Base-by-base conservation (phyloP, 2,329 filamentous ascomycete species). In the Stagonosporopsis rhizophila region DNA sequence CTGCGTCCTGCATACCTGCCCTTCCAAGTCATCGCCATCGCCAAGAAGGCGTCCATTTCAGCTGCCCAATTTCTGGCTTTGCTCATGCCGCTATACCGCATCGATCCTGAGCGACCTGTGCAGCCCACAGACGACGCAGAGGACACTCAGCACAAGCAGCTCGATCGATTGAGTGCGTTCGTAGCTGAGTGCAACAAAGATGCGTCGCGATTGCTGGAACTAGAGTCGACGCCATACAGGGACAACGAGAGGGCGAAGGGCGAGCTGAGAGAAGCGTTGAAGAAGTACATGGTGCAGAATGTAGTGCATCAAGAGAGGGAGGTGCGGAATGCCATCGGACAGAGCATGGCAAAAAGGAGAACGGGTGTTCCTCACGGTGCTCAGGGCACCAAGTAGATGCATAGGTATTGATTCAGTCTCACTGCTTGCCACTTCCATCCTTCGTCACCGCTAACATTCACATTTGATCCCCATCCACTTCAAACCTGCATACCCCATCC, bases 281-380 rank as follows among this genome's bases (percentile, higher is more conserved):
- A 88, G 76, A 91, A 95, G 68, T 96, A 92, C 84, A 80, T 98
- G 65, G 87, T 97, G 46, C 87, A 96, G 74, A 96, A 96, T 71
- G 93, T 75, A 6, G 68, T 76, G 88, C 14, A 89, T 96, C 57
- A 84, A 87, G 63, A 86, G 85, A 88, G 88, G 0, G 91, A 94
- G 77, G 94, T 98, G 8, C 84, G 88, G 65, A 88, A 91, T 74
- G 92, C 92, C 0, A 82, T 96, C 65, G 87, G 87, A 22, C 84
- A 82, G 56, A 87, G 87, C 25, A 77, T 93, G 54, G 83, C 85
- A 72, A 86, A 82, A 70, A 79, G 86, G 65, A 82, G 88, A 62
- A 74, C 81, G 14, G 85, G 87, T 68, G 87, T 83, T 14, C 87
- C 87, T 1, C 81, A 82, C 15, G 87, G 87, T 2, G 87, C 87